These are phyloP conservation scores for Mycena olivaceomarginata DNA, from an alignment of 768 basidiomycete genomes.

Conservation along the genomic window DNA sequence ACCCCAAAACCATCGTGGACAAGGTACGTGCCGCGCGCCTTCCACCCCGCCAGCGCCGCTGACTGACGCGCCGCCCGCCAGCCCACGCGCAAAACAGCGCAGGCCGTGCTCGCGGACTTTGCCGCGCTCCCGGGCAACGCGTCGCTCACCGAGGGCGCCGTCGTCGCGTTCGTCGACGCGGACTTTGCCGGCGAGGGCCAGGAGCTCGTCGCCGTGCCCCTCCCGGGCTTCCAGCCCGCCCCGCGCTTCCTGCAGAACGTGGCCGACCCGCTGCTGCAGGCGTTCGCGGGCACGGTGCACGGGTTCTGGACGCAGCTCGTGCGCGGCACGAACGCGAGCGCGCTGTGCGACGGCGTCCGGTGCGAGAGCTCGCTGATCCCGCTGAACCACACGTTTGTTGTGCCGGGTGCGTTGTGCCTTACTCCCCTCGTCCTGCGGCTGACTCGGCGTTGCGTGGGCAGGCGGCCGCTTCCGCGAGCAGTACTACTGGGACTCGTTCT, in stretches of 20 bases:
- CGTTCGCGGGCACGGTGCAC: slow-evolving; percentile 88
- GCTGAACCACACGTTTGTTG: slow-evolving; percentile 92
- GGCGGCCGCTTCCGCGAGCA: slow-evolving; percentile 89
- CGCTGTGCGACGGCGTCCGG: slow-evolving; percentile 71
- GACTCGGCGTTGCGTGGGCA: slow-evolving; percentile 36
- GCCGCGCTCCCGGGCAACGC: slow-evolving; percentile 44
- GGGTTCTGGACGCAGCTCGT: slow-evolving; percentile 91
- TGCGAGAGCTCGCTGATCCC: slow-evolving; percentile 94
- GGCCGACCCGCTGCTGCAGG: slow-evolving; percentile 79
- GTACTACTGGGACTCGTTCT: slow-evolving; percentile 86
- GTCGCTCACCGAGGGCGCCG: slow-evolving; percentile 73
- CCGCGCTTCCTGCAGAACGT: slow-evolving; percentile 86
- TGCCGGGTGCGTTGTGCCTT: slow-evolving; percentile 78
- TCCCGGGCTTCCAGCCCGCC: slow-evolving; percentile 76
- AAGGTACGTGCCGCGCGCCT: slow-evolving; percentile 57
- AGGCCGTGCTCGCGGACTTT: slow-evolving; percentile 84
- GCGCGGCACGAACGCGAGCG: slow-evolving; percentile 79
- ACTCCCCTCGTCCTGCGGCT: neutral
- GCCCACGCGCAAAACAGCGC: slow-evolving; percentile 83
- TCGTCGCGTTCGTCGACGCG: slow-evolving; percentile 81
- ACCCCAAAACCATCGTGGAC: slow-evolving; percentile 94
- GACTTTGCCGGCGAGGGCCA: slow-evolving; percentile 92
- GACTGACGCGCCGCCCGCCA: slow-evolving; percentile 52
- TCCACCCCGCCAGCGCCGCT: neutral
- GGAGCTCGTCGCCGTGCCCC: slow-evolving; percentile 80